phyloP scores from a whole-genome alignment of 495 filamentous ascomycete species.

The Xylaria scruposa region DNA sequence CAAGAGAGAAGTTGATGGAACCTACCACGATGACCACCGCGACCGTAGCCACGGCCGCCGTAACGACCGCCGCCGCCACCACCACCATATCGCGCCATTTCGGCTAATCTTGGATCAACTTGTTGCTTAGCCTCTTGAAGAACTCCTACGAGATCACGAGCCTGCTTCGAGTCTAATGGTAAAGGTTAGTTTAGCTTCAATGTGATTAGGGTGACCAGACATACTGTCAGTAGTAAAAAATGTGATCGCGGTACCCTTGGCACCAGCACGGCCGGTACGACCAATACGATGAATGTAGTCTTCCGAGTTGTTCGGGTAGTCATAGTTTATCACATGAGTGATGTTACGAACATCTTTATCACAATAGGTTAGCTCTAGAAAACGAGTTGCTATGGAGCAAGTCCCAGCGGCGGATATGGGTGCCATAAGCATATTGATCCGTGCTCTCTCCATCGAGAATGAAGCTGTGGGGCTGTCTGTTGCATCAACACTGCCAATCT shows the following conservation, averaged over 20 bases:
- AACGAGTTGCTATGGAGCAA: constrained; percentile 59
- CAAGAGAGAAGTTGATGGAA: neutral
- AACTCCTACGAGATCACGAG: constrained; percentile 91
- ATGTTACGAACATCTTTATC: constrained; percentile 99
- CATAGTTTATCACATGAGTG: constrained; percentile 99
- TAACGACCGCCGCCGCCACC: constrained; percentile 79
- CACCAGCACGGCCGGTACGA: constrained; percentile 94
- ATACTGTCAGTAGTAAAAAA: constrained; percentile 98
- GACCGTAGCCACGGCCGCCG: constrained; percentile 63
- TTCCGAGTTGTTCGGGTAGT: constrained; percentile 99
- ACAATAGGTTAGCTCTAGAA: constrained; percentile 77
- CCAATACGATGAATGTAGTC: constrained; percentile 99
- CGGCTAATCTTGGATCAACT: constrained; percentile 91
- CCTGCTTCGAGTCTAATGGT: constrained; percentile 85
- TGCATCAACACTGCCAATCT: constrained; percentile 61
- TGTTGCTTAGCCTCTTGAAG: constrained; percentile 98
- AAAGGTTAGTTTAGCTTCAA: constrained; percentile 39
- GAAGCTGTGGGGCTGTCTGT: constrained; percentile 63
- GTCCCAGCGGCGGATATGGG: constrained; percentile 60
- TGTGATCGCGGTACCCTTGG: constrained; percentile 91
- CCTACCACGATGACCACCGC: constrained; percentile 69
- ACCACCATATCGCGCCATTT: constrained; percentile 93
- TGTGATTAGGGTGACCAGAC: constrained; percentile 44
- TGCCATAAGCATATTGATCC: constrained; percentile 71
- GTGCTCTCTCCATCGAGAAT: constrained; percentile 66